These are phyloP conservation scores for Hippophae gyantsensis DNA, from an alignment of 306 rosid species.

Conservation along the genomic window DNA sequence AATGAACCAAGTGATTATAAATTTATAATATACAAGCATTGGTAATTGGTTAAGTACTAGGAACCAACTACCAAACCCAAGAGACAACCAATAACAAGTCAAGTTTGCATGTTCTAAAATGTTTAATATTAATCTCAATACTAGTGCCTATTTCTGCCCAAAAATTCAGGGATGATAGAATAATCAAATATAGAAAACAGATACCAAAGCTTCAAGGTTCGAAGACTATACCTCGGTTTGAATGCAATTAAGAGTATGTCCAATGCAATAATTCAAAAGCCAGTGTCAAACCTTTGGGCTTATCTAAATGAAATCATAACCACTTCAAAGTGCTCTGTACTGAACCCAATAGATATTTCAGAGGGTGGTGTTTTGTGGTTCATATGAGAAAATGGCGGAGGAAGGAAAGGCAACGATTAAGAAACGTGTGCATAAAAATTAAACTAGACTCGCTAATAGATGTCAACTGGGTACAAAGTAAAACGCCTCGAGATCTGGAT, in stretches of 20 bases:
- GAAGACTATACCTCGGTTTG: conserved; percentile 33
- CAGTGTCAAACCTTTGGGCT: conserved; percentile 26
- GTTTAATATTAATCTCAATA: conserved; percentile 13
- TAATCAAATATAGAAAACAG: conserved; percentile 34
- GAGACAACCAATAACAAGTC: conserved; percentile 35
- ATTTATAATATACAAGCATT: conserved; percentile 8
- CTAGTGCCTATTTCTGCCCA: conserved; percentile 14
- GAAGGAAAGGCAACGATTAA: conserved; percentile 27
- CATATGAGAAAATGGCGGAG: conserved; percentile 51
- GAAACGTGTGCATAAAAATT: conserved; percentile 14
- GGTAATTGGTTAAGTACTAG: conserved; percentile 29
- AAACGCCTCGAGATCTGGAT: conserved; percentile 54
- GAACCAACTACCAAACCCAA: conserved; percentile 32
- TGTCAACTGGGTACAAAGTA: conserved; percentile 15
- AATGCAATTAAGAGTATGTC: conserved; percentile 35
- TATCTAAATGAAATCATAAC: conserved; percentile 12
- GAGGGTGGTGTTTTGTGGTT: neutral
- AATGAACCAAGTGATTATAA: conserved; percentile 14
- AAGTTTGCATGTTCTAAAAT: conserved; percentile 24
- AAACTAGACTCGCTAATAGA: conserved; percentile 22
- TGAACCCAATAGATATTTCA: neutral
- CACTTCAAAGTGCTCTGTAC: conserved; percentile 42
- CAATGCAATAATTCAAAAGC: conserved; percentile 23
- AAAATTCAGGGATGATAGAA: conserved; percentile 17
- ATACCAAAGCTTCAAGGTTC: conserved; percentile 25